Conservation (phyloP, 2,329 filamentous ascomycete species). For the Penicillium freii region DNA sequence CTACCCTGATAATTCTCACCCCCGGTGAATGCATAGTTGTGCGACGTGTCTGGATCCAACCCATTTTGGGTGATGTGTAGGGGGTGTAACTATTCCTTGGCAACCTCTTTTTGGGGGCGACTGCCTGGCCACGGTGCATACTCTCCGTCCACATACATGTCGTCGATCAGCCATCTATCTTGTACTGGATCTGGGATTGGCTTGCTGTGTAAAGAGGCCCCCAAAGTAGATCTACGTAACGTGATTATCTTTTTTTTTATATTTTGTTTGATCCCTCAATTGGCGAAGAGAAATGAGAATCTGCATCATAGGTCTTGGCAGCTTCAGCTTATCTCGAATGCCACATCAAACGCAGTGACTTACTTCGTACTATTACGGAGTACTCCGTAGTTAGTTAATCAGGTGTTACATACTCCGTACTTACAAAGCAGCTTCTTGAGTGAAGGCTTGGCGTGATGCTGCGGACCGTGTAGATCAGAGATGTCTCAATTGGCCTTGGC, state of each 20-base stretch:
- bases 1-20: constrained; percentile 12
- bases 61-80: neutral
- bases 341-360: neutral
- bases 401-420: neutral
- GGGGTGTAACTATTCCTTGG: neutral
- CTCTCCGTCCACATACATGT: neutral
- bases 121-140: neutral
- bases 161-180: neutral
- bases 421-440: neutral
- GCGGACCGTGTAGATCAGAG: constrained; percentile 12
- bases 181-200: neutral
- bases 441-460: constrained; percentile 14
- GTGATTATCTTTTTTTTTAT: neutral
- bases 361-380: neutral
- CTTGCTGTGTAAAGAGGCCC: neutral
- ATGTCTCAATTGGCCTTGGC: constrained; percentile 16
- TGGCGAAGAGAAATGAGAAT: neutral
- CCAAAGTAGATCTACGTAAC: neutral
- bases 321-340: neutral
- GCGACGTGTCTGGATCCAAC: constrained; percentile 7
- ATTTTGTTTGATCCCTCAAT: too few relatives aligned
- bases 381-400: too few relatives aligned
- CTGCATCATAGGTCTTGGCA: neutral
- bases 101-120: neutral
- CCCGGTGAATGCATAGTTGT: constrained; percentile 9